Evolutionary conservation across 2,329 filamentous ascomycete species (phyloP).

Genomic region (Byssothecium circinans): DNA sequence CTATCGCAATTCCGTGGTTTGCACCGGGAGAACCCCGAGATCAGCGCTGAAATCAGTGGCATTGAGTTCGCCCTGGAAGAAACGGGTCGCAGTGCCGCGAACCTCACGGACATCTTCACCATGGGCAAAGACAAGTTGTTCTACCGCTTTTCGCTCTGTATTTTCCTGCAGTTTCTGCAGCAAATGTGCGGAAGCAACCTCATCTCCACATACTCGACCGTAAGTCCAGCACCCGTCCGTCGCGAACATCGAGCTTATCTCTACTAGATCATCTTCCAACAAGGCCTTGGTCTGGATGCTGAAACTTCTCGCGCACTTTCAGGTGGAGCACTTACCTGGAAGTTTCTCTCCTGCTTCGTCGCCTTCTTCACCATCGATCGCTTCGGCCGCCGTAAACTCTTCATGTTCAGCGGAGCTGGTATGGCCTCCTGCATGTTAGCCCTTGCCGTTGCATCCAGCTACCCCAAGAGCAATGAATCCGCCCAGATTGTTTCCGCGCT

Average conservation of each 20-base stretch:
- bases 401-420: slow-evolving; percentile 56
- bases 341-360: slow-evolving; percentile 60
- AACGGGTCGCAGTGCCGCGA: slow-evolving; percentile 62
- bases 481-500: slow-evolving; percentile 57
- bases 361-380: slow-evolving; percentile 72
- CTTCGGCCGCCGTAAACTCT: slow-evolving; percentile 64
- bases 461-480: slow-evolving; percentile 48
- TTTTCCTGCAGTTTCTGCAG: slow-evolving; percentile 55
- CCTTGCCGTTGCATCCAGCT: slow-evolving; percentile 56
- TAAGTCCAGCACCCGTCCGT: slow-evolving; percentile 30
- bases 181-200: slow-evolving; percentile 55
- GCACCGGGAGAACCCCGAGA: slow-evolving; percentile 50
- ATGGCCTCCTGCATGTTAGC: slow-evolving; percentile 60
- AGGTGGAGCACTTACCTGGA: slow-evolving; percentile 62
- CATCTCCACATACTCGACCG: slow-evolving; percentile 52
- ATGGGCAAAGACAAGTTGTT: slow-evolving; percentile 67
- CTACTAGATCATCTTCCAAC: slow-evolving; percentile 46
- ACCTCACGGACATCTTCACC: slow-evolving; percentile 56
- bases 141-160: slow-evolving; percentile 56
- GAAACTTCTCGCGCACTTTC: slow-evolving; percentile 62
- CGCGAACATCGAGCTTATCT: not conserved
- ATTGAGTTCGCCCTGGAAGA: slow-evolving; percentile 53
- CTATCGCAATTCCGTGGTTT: slow-evolving; percentile 48
- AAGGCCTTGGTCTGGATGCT: slow-evolving; percentile 46
- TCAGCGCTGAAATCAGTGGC: slow-evolving; percentile 66